Evolutionary conservation across 2,329 filamentous ascomycete species (phyloP).

Genomic region (Alternaria metachromatica): DNA sequence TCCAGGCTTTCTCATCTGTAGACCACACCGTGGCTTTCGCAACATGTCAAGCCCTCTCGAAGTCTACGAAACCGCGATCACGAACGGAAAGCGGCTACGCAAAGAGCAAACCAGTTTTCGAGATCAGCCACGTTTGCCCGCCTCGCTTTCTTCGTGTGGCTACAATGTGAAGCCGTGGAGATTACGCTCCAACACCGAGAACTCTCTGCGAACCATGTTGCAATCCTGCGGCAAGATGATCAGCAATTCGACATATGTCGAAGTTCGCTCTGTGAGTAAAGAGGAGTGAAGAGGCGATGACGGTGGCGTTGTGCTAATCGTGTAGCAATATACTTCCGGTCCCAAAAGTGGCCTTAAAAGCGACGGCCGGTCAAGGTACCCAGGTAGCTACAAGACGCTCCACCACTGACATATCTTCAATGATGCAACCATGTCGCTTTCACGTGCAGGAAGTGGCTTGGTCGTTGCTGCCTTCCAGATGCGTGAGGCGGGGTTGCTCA

Average conservation of each 20-base stretch:
- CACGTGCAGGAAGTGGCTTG: too few species aligned
- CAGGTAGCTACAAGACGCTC: too few species aligned
- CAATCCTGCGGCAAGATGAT: slow-evolving; percentile 5
- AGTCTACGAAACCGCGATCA: slow-evolving; percentile 1
- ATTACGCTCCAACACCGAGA: slow-evolving; percentile 2
- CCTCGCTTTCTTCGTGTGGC: slow-evolving; percentile 4
- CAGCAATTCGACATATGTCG: slow-evolving; percentile 5
- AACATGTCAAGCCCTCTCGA: slow-evolving; percentile 1
- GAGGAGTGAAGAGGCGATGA: too few species aligned
- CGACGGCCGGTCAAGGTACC: too few species aligned
- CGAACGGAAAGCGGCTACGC: not conserved
- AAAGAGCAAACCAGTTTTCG: slow-evolving; percentile 1
- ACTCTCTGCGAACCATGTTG: not conserved
- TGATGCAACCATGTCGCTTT: too few species aligned
- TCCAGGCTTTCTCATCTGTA: not conserved
- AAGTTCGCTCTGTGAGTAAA: not conserved
- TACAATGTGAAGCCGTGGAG: slow-evolving; percentile 3
- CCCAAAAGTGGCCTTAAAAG: too few species aligned
- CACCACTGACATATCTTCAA: too few species aligned
- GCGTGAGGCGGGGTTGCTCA: too few species aligned
- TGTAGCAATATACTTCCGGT: too few species aligned
- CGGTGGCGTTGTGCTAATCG: too few species aligned
- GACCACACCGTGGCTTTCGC: not conserved
- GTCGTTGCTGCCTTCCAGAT: too few species aligned
- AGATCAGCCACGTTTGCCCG: slow-evolving; percentile 1